Evolutionary conservation across 129 eudicot genomes (phyloP).

Genomic region (Deinandra increscens): DNA sequence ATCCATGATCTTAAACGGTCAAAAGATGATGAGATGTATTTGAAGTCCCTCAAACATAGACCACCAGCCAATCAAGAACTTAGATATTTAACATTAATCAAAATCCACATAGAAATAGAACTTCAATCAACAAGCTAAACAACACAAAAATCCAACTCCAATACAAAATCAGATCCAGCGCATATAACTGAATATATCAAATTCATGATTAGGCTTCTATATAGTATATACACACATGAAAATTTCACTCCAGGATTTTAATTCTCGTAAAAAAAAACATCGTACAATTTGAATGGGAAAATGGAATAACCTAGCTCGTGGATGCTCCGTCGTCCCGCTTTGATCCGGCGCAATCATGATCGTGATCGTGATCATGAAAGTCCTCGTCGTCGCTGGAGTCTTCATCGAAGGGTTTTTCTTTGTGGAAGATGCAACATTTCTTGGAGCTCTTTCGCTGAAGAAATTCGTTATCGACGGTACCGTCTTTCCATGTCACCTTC

Average conservation of each 20-base stretch:
- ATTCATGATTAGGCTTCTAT: slow-evolving; percentile 17
- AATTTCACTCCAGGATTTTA: background rate
- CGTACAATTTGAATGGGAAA: background rate
- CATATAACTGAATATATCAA: slow-evolving; percentile 12
- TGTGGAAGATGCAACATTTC: slow-evolving; percentile 90
- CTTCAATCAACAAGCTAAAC: slow-evolving; percentile 16
- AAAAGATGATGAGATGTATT: slow-evolving; percentile 56
- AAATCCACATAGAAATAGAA: slow-evolving; percentile 5
- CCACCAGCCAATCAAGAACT: background rate
- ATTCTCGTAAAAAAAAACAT: background rate
- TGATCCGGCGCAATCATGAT: slow-evolving; percentile 30
- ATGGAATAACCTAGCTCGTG: slow-evolving; percentile 23
- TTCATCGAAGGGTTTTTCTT: slow-evolving; percentile 79
- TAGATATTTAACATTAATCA: background rate
- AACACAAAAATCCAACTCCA: slow-evolving; percentile 3
- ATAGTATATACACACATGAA: background rate
- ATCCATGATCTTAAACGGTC: slow-evolving; percentile 14
- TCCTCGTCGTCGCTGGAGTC: slow-evolving; percentile 73
- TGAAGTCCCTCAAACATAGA: slow-evolving; percentile 66
- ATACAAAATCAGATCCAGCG: slow-evolving; percentile 8
- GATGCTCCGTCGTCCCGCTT: slow-evolving; percentile 35
- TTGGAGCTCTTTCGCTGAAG: slow-evolving; percentile 81
- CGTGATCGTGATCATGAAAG: slow-evolving; percentile 1
- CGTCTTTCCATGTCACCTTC: slow-evolving; percentile 95
- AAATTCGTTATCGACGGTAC: slow-evolving; percentile 83